Conservation (phyloP, 306 rosid species). For the Fagus crenata region DNA sequence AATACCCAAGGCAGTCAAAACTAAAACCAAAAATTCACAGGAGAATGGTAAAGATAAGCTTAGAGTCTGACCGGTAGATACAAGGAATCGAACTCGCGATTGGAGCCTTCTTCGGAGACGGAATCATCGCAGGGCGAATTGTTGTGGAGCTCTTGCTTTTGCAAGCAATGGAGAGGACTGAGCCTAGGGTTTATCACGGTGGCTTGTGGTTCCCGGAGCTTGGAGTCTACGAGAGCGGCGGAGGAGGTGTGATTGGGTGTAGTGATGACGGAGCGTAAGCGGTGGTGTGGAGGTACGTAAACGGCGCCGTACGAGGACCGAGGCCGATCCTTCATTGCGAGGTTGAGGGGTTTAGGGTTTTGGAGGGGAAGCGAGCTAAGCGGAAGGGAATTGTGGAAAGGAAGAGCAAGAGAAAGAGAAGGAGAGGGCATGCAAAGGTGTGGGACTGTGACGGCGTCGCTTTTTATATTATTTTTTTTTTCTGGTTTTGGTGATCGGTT, state of each 20-base stretch:
- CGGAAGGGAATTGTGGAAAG: conserved; percentile 11
- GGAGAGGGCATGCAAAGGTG: conserved; percentile 44
- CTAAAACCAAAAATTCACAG: background rate
- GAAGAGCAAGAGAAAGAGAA: conserved; percentile 1
- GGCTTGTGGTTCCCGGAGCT: conserved; percentile 30
- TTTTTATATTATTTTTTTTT: background rate
- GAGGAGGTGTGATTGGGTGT: conserved; percentile 40
- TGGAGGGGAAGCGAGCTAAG: conserved; percentile 4
- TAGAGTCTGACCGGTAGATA: conserved; percentile 40
- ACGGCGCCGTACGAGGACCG: conserved; percentile 67
- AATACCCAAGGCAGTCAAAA: conserved; percentile 6
- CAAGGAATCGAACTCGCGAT: conserved; percentile 46
- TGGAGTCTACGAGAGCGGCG: conserved; percentile 37
- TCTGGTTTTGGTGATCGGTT: too few species aligned
- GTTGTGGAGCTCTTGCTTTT: conserved; percentile 41
- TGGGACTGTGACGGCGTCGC: conserved; percentile 30
- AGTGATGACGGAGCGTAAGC: conserved; percentile 62
- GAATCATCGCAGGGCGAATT: conserved; percentile 36
- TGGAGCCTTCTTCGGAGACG: conserved; percentile 50
- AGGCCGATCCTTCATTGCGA: conserved; percentile 81
- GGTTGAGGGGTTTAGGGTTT: conserved; percentile 47
- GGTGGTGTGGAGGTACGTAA: conserved; percentile 90
- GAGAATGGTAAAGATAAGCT: background rate
- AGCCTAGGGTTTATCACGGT: conserved; percentile 31
- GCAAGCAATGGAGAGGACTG: conserved; percentile 16